phyloP scores from a whole-genome alignment of 2,329 filamentous ascomycete genomes.

The Aspergillus nomiae region DNA sequence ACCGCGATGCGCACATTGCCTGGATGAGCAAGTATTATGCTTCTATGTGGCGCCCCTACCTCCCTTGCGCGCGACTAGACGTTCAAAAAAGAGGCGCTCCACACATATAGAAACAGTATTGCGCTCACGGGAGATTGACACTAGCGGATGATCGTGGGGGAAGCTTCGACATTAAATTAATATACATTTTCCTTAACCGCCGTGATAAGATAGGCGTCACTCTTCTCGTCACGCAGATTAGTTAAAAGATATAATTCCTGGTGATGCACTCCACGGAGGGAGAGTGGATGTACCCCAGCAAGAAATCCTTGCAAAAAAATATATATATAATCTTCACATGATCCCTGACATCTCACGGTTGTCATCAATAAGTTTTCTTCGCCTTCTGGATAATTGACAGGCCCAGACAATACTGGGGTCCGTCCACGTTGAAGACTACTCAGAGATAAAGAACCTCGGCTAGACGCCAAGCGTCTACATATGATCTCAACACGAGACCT shows the following conservation, averaged over 20 bases:
- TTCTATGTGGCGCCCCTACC: conserved; percentile 33
- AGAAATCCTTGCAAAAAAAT: neutral
- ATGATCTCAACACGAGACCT: neutral
- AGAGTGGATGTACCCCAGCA: neutral
- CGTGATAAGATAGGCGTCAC: neutral
- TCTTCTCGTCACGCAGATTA: neutral
- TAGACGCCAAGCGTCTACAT: neutral
- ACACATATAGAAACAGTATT: neutral
- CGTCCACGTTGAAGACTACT: neutral
- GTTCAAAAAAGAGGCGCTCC: conserved; percentile 13
- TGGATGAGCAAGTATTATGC: conserved; percentile 35
- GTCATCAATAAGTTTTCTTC: neutral
- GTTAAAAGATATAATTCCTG: neutral
- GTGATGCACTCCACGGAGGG: neutral
- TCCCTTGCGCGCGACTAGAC: conserved; percentile 19
- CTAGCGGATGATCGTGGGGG: neutral
- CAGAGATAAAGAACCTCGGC: neutral
- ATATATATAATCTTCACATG: neutral
- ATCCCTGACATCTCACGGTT: neutral
- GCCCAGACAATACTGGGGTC: no score
- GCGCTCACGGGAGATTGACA: conserved; percentile 3
- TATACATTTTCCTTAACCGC: neutral
- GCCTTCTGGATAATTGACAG: neutral
- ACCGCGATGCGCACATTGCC: conserved; percentile 35
- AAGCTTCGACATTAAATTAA: neutral